Conservation (phyloP, 2,329 filamentous ascomycete genomes). For the Penicillium sp. region DNA sequence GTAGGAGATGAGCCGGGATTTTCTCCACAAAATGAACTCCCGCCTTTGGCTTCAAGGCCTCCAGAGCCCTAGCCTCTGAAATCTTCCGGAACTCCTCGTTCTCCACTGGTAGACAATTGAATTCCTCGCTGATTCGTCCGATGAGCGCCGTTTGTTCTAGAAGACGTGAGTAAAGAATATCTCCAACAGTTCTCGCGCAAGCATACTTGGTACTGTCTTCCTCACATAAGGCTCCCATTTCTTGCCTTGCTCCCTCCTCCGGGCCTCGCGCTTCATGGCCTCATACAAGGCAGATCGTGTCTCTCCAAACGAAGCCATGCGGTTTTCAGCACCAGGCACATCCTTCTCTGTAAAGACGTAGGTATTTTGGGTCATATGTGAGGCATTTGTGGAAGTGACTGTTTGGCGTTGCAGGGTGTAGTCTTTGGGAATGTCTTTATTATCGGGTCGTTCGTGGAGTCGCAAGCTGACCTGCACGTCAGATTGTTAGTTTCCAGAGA, state of each 20-base stretch:
- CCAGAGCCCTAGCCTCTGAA: constrained; percentile 58
- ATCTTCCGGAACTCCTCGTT: constrained; percentile 68
- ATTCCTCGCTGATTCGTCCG: constrained; percentile 72
- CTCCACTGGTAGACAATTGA: constrained; percentile 71
- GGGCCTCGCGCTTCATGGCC: constrained; percentile 45
- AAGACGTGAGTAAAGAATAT: neutral
- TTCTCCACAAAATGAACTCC: constrained; percentile 54
- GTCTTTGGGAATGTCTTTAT: constrained; percentile 78
- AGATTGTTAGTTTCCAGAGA: constrained; percentile 13
- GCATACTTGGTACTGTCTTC: constrained; percentile 67
- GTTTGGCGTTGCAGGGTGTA: constrained; percentile 77
- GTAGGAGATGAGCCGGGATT: constrained; percentile 53
- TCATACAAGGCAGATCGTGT: constrained; percentile 49
- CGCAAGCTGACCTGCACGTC: constrained; percentile 65
- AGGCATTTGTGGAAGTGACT: constrained; percentile 43
- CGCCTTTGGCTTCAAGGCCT: constrained; percentile 61
- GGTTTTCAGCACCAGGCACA: constrained; percentile 69
- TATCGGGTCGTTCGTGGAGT: constrained; percentile 66
- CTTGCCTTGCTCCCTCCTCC: constrained; percentile 52
- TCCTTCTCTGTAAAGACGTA: constrained; percentile 94
- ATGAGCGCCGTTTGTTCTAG: constrained; percentile 75
- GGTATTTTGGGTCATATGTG: constrained; percentile 68
- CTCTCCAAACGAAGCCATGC: constrained; percentile 44
- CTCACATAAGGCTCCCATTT: constrained; percentile 59
- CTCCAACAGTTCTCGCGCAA: neutral